Conservation (phyloP, 495 filamentous ascomycete species). For the Neurospora intermedia region DNA sequence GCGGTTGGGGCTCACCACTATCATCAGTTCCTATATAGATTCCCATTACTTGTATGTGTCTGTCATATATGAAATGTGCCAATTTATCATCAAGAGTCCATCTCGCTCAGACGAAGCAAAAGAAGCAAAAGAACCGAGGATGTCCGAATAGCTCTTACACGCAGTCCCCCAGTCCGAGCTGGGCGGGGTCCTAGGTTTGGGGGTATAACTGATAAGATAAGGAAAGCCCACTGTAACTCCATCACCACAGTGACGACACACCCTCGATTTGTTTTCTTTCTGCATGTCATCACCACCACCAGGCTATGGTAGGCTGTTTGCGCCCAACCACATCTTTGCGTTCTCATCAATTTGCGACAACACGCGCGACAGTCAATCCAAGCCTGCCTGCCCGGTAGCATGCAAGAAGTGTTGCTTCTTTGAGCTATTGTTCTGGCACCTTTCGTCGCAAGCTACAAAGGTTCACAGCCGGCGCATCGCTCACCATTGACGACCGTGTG, state of each 20-base stretch:
- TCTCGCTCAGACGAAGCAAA: not conserved
- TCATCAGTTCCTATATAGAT: not conserved
- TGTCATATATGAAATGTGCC: too few relatives aligned
- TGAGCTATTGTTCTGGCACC: not conserved
- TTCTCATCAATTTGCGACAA: accelerated
- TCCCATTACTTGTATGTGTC: too few relatives aligned
- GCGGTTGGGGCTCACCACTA: not conserved
- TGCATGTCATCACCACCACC: not conserved
- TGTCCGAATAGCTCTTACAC: not conserved
- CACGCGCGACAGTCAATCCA: not conserved
- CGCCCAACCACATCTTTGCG: not conserved
- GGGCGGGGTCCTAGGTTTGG: too few relatives aligned
- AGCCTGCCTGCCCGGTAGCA: not conserved
- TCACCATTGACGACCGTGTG: not conserved
- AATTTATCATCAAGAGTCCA: too few relatives aligned
- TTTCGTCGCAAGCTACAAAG: not conserved
- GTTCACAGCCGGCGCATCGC: not conserved
- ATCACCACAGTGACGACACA: not conserved
- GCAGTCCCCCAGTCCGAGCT: too few relatives aligned
- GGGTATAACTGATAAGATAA: not conserved
- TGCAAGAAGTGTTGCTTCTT: not conserved
- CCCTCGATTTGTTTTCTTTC: not conserved
- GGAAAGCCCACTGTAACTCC: not conserved
- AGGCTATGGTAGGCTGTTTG: not conserved
- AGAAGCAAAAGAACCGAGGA: not conserved